Conservation (phyloP, 176 grass and related monocot species). For the Bothriochloa decipiens region DNA sequence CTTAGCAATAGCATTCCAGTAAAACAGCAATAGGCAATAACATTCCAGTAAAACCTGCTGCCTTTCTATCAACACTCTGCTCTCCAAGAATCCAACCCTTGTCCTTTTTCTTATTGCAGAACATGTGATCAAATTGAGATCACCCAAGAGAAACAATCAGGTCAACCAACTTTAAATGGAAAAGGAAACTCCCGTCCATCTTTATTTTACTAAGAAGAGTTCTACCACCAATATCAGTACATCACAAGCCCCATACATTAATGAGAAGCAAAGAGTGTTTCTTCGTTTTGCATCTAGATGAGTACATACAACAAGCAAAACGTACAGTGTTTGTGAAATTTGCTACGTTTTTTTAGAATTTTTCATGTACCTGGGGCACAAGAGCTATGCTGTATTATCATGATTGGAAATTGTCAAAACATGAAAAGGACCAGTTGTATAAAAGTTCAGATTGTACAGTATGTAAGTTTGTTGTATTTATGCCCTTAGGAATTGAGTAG, state of each 20-base stretch:
- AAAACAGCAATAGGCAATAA: background rate
- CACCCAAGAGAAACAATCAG: background rate
- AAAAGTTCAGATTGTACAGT: background rate
- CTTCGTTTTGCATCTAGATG: background rate
- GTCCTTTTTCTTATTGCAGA: background rate
- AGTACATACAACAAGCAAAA: background rate
- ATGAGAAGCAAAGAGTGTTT: background rate
- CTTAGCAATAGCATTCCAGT: background rate
- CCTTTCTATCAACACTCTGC: background rate
- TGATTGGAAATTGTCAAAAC: background rate
- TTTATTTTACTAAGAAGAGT: background rate
- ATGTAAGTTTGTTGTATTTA: background rate
- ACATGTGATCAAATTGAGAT: background rate
- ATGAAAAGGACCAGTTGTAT: background rate
- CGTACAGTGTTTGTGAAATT: background rate
- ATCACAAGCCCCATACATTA: background rate
- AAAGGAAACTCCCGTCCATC: background rate
- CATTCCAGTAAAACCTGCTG: background rate
- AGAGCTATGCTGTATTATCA: background rate
- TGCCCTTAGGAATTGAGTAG: slow-evolving; percentile 8
- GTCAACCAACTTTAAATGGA: slow-evolving; percentile 8
- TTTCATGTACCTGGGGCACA: background rate
- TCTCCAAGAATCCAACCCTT: background rate
- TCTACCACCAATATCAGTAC: background rate
- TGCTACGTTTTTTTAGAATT: background rate